Evolutionary conservation across 495 filamentous ascomycete genomes (phyloP).

Genomic region (Penicillium coprophilum): DNA sequence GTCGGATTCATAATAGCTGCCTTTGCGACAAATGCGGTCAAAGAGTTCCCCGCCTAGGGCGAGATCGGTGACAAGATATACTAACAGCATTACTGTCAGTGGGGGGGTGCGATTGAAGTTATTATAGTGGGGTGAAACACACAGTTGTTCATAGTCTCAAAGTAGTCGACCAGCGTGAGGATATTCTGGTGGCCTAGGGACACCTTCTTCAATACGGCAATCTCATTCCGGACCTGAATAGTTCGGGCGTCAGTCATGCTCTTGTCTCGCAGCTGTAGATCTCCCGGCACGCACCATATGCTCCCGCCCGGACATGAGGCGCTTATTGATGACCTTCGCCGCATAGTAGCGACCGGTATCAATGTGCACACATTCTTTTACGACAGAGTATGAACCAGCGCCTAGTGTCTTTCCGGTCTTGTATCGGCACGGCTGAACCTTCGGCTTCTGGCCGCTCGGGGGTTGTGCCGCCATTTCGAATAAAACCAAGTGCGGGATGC

Average conservation of each 20-base stretch:
- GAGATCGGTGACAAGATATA: slow-evolving; percentile 96
- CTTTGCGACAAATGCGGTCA: slow-evolving; percentile 97
- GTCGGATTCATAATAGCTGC: slow-evolving; percentile 96
- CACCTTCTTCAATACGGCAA: slow-evolving; percentile 91
- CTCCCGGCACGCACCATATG: slow-evolving; percentile 72
- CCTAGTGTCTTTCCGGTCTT: slow-evolving; percentile 98
- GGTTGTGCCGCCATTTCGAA: slow-evolving; percentile 41
- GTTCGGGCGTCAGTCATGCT: not conserved
- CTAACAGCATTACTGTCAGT: slow-evolving; percentile 36
- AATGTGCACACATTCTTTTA: slow-evolving; percentile 99
- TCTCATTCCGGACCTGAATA: slow-evolving; percentile 89
- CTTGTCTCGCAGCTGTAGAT: not conserved
- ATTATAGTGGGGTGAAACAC: slow-evolving; percentile 25
- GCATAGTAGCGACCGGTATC: slow-evolving; percentile 98
- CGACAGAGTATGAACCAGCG: slow-evolving; percentile 94
- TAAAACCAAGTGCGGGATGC: slow-evolving; percentile 9
- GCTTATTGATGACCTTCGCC: slow-evolving; percentile 98
- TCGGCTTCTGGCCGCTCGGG: slow-evolving; percentile 48
- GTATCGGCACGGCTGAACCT: slow-evolving; percentile 82
- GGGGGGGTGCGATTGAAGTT: not conserved
- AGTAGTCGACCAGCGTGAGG: slow-evolving; percentile 95
- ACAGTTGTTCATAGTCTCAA: slow-evolving; percentile 99
- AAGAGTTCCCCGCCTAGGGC: slow-evolving; percentile 96
- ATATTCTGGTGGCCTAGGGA: slow-evolving; percentile 99
- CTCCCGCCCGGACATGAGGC: slow-evolving; percentile 94